Evolutionary conservation across 176 grass and related monocot species (phyloP).

Genomic region (Secale cereale): DNA sequence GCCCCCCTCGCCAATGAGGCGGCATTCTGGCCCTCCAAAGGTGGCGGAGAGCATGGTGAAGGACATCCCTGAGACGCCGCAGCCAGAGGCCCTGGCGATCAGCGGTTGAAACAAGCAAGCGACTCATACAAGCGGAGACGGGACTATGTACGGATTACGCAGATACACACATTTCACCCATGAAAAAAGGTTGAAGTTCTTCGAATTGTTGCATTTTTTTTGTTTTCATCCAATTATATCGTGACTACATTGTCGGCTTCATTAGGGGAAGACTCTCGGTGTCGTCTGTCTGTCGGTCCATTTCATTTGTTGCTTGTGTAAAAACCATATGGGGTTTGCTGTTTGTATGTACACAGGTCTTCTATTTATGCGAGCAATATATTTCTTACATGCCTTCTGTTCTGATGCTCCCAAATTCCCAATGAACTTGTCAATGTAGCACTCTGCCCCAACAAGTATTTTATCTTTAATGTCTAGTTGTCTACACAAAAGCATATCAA

Average conservation of each 20-base stretch:
- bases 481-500: not conserved
- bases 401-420: not conserved
- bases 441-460: not conserved
- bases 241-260: slow-evolving; percentile 14
- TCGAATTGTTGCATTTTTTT: slow-evolving; percentile 26
- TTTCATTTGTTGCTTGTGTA: slow-evolving; percentile 55
- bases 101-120: slow-evolving; percentile 24
- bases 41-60: slow-evolving; percentile 55
- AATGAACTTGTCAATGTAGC: not conserved
- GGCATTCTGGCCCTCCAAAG: slow-evolving; percentile 88
- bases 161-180: slow-evolving; percentile 31
- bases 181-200: slow-evolving; percentile 28
- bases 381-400: slow-evolving; percentile 5
- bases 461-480: not conserved
- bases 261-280: slow-evolving; percentile 21
- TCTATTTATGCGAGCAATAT: slow-evolving; percentile 42
- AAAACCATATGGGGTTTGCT: slow-evolving; percentile 45
- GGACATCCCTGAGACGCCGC: slow-evolving; percentile 10
- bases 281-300: slow-evolving; percentile 6
- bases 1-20: slow-evolving; percentile 44
- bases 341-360: slow-evolving; percentile 49
- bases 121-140: not conserved
- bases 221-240: slow-evolving; percentile 14
- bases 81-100: slow-evolving; percentile 29
- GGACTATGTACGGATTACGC: slow-evolving; percentile 18